phyloP scores from a whole-genome alignment of 2,329 filamentous ascomycete genomes.

The Phyllosticta paracitricarpa region DNA sequence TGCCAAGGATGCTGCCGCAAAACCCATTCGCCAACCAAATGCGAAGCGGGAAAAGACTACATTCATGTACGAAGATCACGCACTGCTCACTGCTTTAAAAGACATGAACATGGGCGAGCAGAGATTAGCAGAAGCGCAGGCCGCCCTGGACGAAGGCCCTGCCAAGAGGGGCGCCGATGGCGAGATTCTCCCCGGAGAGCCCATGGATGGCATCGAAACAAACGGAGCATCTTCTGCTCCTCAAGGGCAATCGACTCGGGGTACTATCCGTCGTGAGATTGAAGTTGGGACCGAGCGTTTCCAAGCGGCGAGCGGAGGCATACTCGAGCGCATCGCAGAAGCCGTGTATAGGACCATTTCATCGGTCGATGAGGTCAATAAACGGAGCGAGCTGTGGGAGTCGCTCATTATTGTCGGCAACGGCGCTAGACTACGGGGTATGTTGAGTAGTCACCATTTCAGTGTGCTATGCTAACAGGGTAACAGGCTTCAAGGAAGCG shows the following conservation, averaged over 20 bases:
- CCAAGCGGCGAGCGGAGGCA: constrained; percentile 50
- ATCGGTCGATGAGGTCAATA: constrained; percentile 72
- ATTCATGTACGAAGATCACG: constrained; percentile 65
- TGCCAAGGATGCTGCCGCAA: constrained; percentile 51
- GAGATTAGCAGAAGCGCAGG: constrained; percentile 41
- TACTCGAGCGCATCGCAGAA: constrained; percentile 75
- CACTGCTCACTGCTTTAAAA: constrained; percentile 44
- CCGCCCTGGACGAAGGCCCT: constrained; percentile 39
- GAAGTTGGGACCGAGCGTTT: constrained; percentile 71
- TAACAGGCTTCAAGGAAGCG: constrained; percentile 72
- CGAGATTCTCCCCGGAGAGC: constrained; percentile 19
- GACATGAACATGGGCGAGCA: constrained; percentile 37
- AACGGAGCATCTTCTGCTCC: constrained; percentile 17
- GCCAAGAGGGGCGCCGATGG: constrained; percentile 29
- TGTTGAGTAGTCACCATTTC: constrained; percentile 8
- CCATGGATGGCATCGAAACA: constrained; percentile 17
- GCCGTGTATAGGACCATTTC: constrained; percentile 77
- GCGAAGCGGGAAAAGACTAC: constrained; percentile 57
- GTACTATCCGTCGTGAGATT: constrained; percentile 48
- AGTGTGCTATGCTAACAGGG: constrained; percentile 26
- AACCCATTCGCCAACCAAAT: constrained; percentile 56
- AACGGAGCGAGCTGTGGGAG: constrained; percentile 84
- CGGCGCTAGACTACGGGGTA: constrained; percentile 57
- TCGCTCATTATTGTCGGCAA: constrained; percentile 86
- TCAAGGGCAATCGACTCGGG: constrained; percentile 4